Percentiles rank a stretch among this genome's conserved stretches.
Conservation (phyloP, 306 rosid species). For the Medicago arabica region DNA sequence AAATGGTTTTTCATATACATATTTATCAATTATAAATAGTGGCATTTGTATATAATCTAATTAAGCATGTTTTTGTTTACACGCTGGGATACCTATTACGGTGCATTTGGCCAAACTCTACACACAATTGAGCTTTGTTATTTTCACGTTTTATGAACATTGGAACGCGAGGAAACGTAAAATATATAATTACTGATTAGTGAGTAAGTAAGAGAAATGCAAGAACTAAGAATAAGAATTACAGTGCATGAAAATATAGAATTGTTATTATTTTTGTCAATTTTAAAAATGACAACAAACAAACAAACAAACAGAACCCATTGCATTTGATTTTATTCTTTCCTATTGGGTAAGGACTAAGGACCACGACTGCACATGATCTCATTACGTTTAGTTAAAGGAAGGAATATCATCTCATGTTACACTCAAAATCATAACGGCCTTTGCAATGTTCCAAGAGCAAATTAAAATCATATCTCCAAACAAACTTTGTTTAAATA, state of each 20-base stretch:
- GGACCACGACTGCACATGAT: conserved; percentile 27
- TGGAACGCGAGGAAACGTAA: no score
- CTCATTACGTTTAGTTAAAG: not conserved
- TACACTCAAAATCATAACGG: not conserved
- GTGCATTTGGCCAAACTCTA: no score
- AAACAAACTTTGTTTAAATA: no score
- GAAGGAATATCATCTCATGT: conserved; percentile 1
- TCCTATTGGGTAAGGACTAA: conserved; percentile 29
- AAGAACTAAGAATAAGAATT: not conserved
- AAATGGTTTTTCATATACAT: no score
- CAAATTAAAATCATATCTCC: not conserved
- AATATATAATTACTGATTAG: no score
- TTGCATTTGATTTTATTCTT: conserved; percentile 3
- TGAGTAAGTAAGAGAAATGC: not conserved
- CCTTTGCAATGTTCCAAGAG: not conserved
- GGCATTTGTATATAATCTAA: no score
- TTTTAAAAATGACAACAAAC: not conserved
- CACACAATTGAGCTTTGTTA: no score
- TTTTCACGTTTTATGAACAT: no score
- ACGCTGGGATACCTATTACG: no score
- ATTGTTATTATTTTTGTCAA: not conserved
- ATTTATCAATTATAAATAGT: no score
- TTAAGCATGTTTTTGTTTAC: no score
- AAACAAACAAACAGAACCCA: not conserved
- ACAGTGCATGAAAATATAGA: not conserved